Evolutionary conservation across 2,329 filamentous ascomycete species (phyloP), one percentile per base, ranked within the genome.

Genomic region (Fusarium pseudoanthophilum): DNA sequence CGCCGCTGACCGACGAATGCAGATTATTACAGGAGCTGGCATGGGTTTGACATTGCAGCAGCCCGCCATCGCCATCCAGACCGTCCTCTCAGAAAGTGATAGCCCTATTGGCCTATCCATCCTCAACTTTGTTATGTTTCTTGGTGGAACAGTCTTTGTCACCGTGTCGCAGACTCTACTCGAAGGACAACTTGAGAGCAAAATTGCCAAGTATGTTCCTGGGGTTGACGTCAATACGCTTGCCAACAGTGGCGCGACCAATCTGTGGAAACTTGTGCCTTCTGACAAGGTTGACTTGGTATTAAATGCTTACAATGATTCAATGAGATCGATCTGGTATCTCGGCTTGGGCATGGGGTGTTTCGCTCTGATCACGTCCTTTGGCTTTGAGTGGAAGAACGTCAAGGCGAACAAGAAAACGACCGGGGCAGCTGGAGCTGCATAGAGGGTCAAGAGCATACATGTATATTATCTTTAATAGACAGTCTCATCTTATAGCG

Each of bases 381-480:
- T 60, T 8, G 68, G 57, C 0, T 52, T 72, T 4, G 69, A 72
- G 1, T 72, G 69, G 69, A 72, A 58, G n/a, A 72, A 34, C 14
- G 45, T 72, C 2, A 68, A 72, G 28, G 42, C 40, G 0, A 58
- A 36, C 34, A 36, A 67, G 21, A 55, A 59, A 14, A 2, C 7
- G 8, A 9, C 45, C 0, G 14, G 26, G 10, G 34, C 7, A 1
- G 5, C 10, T 10, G 7, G 6, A 7, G 1, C 15, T 21, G 16
- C 18, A 21, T 52, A 51, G 5, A 0, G 13, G 7, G 0, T 18
- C 14, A 7, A 32, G 4, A 5, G 6, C 0, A 1, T 9, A 9
- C 3, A 4, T 14, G 4, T 2, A 10, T 1, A 13, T 5, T 3
- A n/a, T 48, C 7, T 16, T 15, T 8, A 15, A 34, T 34, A 34